Conservation (phyloP, 2,329 filamentous ascomycete genomes). For the Botrytis squamosa region DNA sequence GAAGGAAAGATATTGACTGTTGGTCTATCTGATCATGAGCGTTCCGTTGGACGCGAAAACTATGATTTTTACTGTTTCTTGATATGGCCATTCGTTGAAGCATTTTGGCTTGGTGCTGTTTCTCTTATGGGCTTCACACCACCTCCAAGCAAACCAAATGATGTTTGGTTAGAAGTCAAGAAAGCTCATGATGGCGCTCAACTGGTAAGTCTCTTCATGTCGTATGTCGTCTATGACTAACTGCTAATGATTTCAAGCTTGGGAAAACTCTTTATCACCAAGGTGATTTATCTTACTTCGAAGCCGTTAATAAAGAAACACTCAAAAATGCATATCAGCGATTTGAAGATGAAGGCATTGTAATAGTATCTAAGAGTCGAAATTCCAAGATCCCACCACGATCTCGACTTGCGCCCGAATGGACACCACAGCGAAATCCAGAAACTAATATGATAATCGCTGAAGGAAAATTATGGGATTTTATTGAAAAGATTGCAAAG, state of each 20-base stretch:
- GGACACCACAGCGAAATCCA: constrained; percentile 67
- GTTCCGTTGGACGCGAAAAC: constrained; percentile 80
- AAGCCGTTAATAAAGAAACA: constrained; percentile 97
- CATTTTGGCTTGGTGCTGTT: constrained; percentile 86
- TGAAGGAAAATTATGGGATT: constrained; percentile 82
- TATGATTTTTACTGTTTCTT: constrained; percentile 99
- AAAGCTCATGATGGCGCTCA: constrained; percentile 81
- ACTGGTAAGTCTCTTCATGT: constrained; percentile 53
- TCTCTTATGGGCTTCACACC: constrained; percentile 84
- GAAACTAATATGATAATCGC: constrained; percentile 61
- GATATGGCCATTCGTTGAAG: constrained; percentile 97
- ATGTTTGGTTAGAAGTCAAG: constrained; percentile 74
- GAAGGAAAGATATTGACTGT: constrained; percentile 61
- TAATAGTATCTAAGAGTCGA: constrained; percentile 68
- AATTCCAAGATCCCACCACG: constrained; percentile 60
- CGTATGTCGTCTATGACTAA: neutral
- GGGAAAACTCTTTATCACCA: constrained; percentile 98
- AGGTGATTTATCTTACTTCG: constrained; percentile 94
- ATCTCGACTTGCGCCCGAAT: constrained; percentile 70
- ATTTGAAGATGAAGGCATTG: constrained; percentile 87
- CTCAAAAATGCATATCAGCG: constrained; percentile 88
- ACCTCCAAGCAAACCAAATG: constrained; percentile 52
- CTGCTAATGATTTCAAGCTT: constrained; percentile 52
- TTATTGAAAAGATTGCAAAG: constrained; percentile 82
- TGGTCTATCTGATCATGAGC: constrained; percentile 74